Evolutionary conservation across 1,139 yeast genomes (phyloP).

Genomic region (Blastobotrys illinoisensis): DNA sequence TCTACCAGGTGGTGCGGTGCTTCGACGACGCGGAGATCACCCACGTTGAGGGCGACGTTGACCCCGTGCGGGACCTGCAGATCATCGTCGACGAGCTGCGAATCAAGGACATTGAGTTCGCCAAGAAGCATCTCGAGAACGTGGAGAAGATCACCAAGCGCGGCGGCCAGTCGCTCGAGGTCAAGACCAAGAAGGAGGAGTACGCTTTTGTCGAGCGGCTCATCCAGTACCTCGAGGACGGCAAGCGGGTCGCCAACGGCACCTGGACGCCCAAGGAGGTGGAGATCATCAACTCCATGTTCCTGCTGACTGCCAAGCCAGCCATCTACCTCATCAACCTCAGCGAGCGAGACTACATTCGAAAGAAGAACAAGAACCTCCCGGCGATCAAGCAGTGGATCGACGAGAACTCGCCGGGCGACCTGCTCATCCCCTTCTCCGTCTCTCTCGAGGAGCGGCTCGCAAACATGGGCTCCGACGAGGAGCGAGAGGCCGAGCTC

Average conservation of each 20-base stretch:
- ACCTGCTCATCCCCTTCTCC: constrained; percentile 86
- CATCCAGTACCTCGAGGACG: constrained; percentile 69
- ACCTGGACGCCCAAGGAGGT: constrained; percentile 87
- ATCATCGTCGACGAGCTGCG: constrained; percentile 89
- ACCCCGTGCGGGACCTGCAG: constrained; percentile 92
- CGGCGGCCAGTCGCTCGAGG: constrained; percentile 95
- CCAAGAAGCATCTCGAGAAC: constrained; percentile 82
- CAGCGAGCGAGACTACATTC: constrained; percentile 87
- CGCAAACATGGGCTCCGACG: constrained; percentile 82
- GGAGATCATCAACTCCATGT: constrained; percentile 81
- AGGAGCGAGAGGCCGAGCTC: constrained; percentile 87
- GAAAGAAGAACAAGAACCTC: constrained; percentile 97
- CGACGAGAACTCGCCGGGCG: constrained; percentile 91
- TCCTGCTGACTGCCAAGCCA: constrained; percentile 83
- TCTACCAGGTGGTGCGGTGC: constrained; percentile 96
- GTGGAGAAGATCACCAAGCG: constrained; percentile 75
- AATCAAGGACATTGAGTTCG: constrained; percentile 94
- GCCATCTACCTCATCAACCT: constrained; percentile 90
- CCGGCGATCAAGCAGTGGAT: constrained; percentile 94
- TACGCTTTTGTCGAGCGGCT: constrained; percentile 73
- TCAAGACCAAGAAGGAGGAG: constrained; percentile 91
- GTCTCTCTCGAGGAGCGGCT: constrained; percentile 91
- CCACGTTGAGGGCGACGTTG: constrained; percentile 96
- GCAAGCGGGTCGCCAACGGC: constrained; percentile 89
- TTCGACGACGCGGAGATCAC: constrained; percentile 97